Conservation (phyloP, 1,284 basidiomycete species). For the Irpex sp. region DNA sequence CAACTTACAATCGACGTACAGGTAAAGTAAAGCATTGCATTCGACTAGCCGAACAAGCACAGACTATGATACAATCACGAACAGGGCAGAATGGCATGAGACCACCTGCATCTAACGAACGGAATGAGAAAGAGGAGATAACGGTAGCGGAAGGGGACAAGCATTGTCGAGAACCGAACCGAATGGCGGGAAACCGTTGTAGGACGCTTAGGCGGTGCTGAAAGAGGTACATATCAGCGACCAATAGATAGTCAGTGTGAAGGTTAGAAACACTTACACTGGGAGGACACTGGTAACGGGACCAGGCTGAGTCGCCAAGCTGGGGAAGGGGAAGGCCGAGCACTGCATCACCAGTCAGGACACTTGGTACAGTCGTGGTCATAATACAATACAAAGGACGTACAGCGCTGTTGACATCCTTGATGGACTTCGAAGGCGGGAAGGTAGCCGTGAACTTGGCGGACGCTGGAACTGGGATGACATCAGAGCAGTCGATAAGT, state of each 20-base stretch:
- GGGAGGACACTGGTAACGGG: slow-evolving; percentile 3
- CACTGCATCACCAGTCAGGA: slow-evolving; percentile 1
- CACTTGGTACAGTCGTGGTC: not conserved
- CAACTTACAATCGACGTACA: too few relatives aligned
- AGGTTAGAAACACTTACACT: slow-evolving; percentile 3
- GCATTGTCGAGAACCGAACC: not conserved
- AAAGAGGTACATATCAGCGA: not conserved
- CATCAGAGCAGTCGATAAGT: slow-evolving; percentile 25
- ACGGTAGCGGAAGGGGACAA: not conserved
- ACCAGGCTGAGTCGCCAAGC: slow-evolving; percentile 4
- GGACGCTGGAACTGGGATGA: slow-evolving; percentile 8
- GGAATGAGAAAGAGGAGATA: not conserved
- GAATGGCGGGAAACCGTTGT: not conserved
- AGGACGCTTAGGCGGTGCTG: not conserved
- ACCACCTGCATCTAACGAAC: not conserved
- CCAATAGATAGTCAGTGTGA: not conserved
- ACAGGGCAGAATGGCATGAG: not conserved
- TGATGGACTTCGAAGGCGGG: slow-evolving; percentile 30
- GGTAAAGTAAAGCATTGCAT: too few relatives aligned
- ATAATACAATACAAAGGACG: not conserved
- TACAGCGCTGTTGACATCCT: slow-evolving; percentile 34
- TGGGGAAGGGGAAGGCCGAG: slow-evolving; percentile 7
- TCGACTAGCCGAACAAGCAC: too few relatives aligned
- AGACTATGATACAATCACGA: not conserved
- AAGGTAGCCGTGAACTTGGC: slow-evolving; percentile 21